Base-by-base conservation (phyloP, 345 rosid species). In the Reutealis trisperma region DNA sequence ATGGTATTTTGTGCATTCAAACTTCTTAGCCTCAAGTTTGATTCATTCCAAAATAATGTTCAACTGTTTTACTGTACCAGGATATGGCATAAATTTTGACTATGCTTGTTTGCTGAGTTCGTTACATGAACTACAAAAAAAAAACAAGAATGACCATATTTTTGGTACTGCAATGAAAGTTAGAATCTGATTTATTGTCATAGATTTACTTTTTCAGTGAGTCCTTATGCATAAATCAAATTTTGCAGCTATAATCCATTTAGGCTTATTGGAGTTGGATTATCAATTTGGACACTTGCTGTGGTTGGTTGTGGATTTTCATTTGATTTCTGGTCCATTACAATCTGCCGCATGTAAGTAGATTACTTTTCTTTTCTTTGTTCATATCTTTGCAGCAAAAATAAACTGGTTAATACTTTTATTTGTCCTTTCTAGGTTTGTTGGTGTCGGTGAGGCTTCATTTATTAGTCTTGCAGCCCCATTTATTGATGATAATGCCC, bases 391-490 rank as follows among this genome's bases (percentile, higher is more conserved):
- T 24, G 42, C 59, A 6, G 51, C 72, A 47, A 51, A 49, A 62
- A 6, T 27, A 16, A 49, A 51, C 34, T 25, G 14, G 34, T 51
- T 45, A 25, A 66, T n/a, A 24, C 25, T 63, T 55, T 49, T 32
- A 70, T 37, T 77, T 81, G 67, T 70, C 79, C 68, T 77, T 78
- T 83, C 74, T 83, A 95, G 99, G 99, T 61, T 95, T 34, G 99
- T 93, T 70, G 99, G 99, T 84, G 94, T 92, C 82, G 99, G 99
- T 45, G 99, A 95, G 79, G 99, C 99, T 79, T 95, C 99, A 63
- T 95, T 95, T 81, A 88, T 95, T 75, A 95, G 99, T 83, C 96
- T 95, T 4, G 99, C 99, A 32, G 98, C 99, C 41, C 99, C 99
- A 30, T 95, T 92, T 79, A 95, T 95, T 47, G 99, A 95, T 78